Percentiles rank a stretch among this genome's conserved stretches.
Evolutionary conservation across 2,329 filamentous ascomycete species (phyloP).

Genomic region (Sordariomycetes sp.): DNA sequence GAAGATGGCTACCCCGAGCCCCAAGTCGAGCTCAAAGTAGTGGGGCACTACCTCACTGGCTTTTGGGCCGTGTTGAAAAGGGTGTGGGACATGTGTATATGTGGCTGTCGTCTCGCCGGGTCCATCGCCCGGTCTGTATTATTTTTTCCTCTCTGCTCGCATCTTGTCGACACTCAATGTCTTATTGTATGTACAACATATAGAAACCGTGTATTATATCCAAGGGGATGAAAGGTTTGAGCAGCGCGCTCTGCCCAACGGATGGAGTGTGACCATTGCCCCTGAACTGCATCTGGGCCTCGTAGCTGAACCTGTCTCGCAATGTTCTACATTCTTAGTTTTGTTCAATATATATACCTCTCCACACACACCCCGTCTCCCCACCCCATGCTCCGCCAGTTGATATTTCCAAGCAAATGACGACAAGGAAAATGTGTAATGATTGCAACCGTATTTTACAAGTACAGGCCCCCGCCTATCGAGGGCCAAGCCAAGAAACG

Average conservation of each 20-base stretch:
- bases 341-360: not conserved
- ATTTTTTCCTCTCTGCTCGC: not conserved
- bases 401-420: not conserved
- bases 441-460: not conserved
- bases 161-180: not conserved
- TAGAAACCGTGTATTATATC: not conserved
- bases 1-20: not conserved
- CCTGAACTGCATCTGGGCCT: too few relatives aligned
- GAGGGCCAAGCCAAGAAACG: not conserved
- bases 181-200: not conserved
- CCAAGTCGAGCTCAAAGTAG: not conserved
- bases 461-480: not conserved
- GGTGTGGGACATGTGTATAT: not conserved
- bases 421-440: not conserved
- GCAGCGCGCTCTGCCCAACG: too few relatives aligned
- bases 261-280: too few relatives aligned
- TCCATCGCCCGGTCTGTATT: not conserved
- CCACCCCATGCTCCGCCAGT: not conserved
- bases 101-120: not conserved
- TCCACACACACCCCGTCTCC: not conserved
- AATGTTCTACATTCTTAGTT: not conserved
- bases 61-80: not conserved
- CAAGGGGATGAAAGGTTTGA: not conserved
- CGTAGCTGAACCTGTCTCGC: too few relatives aligned
- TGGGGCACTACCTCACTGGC: not conserved